A percentile compares a stretch with the other conserved stretches of the same genome.
phyloP scores from a whole-genome alignment of 805 yeast species.

The Pichia phayaonensis region DNA sequence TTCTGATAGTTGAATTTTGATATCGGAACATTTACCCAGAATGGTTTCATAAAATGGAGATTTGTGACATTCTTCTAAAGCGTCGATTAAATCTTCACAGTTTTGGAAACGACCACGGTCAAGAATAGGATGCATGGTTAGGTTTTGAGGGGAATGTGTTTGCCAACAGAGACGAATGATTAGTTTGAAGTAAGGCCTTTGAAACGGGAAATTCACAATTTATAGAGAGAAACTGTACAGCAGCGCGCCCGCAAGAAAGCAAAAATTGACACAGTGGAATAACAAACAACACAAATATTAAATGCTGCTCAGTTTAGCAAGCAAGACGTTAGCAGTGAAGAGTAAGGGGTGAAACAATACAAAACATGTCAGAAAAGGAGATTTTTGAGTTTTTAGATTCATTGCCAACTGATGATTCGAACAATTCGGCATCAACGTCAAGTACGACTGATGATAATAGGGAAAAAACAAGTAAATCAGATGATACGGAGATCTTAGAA shows the following conservation, averaged over 20 bases:
- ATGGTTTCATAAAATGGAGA: constrained; percentile 59
- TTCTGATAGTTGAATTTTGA: constrained; percentile 67
- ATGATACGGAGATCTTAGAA: constrained; percentile 46
- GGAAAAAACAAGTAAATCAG: constrained; percentile 29
- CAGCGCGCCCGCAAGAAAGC: too few relatives aligned
- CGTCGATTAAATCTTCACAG: constrained; percentile 77
- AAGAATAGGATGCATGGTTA: constrained; percentile 23
- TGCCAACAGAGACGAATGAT: too few relatives aligned
- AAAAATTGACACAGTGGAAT: too few relatives aligned
- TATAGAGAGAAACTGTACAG: too few relatives aligned
- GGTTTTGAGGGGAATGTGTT: not conserved
- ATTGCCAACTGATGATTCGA: constrained; percentile 46
- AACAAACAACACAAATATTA: too few relatives aligned
- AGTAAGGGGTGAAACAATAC: too few relatives aligned
- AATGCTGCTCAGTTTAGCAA: too few relatives aligned
- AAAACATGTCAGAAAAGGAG: constrained; percentile 43
- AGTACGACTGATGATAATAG: not conserved
- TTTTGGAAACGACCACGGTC: constrained; percentile 32
- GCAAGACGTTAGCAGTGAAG: too few relatives aligned
- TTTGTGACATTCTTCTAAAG: constrained; percentile 82
- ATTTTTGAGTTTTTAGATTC: constrained; percentile 76
- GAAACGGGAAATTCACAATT: too few relatives aligned
- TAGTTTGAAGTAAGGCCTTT: too few relatives aligned
- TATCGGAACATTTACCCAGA: constrained; percentile 77
- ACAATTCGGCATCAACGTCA: constrained; percentile 14